Base-by-base conservation (phyloP, 257 asterid genomes). In the Henckelia pumila region DNA sequence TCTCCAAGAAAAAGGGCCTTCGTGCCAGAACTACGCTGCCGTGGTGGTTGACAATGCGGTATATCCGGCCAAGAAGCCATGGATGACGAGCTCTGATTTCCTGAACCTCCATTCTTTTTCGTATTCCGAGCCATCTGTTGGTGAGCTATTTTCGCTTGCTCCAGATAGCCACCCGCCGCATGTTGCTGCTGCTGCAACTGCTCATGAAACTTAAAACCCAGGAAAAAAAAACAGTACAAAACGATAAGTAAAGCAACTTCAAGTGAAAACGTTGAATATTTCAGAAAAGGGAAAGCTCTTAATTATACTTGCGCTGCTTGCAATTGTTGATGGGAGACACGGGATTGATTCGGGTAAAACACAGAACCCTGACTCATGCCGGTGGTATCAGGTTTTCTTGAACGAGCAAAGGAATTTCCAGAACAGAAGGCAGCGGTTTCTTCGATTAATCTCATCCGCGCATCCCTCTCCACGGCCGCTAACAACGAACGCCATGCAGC, bases 1-100 rank as follows among this genome's bases (percentile, higher is more conserved):
- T 85, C 89, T 3, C 96, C 95, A 3, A 82, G 82, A 21, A 83
- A 92, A 25, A 84, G 84, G 28, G 89, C 82, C 24, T 87, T 73
- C 94, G 80, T 80, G 24, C 90, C 87, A 8, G 88, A 75, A 21
- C 88, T 80, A 32, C 82, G 67, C 29, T 75, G 87, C 29, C 24
- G 66, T 24, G 13, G 62, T 5, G 25, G 79, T 32, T 37, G 82
- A 62, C 60, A 84, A 19, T 61, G 79, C 59, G 79, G 88, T 9
- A 64, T 5, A 22, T 75, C 44, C 33, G 28, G 50, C 66, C 66
- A 29, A 61, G 66, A 35, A 21, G 16, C 50, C 52, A 9, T 4
- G n/a, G 52, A 61, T n/a, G 5, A 61, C 8, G 5, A 19, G 7
- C 52, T 44, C n/a, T 19, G 28, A 61, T 35, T 35, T 16, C 50